Evolutionary conservation across 441 rosid species (phyloP).

Genomic region (Aleurites moluccanus): DNA sequence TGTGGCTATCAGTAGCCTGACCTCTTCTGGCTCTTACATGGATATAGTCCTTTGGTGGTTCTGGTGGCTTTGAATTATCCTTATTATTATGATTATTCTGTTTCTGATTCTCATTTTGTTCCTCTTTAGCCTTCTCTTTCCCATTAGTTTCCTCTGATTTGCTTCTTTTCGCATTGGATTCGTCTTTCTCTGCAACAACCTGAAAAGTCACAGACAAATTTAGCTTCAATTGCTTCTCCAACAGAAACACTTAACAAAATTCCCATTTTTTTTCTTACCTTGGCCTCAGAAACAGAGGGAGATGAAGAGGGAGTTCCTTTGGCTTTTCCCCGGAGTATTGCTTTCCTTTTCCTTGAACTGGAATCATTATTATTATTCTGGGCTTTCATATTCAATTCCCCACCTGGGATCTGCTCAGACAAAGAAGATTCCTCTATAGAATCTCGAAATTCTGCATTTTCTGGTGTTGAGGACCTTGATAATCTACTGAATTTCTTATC

Average conservation of each 20-base stretch:
- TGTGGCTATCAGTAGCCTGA: constrained; percentile 93
- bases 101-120: constrained; percentile 32
- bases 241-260: neutral
- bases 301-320: constrained; percentile 46
- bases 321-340: constrained; percentile 42
- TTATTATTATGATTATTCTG: constrained; percentile 29
- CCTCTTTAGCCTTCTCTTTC: constrained; percentile 30
- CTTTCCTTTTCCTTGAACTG: constrained; percentile 63
- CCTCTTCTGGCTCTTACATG: constrained; percentile 97
- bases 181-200: constrained; percentile 47
- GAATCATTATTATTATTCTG: constrained; percentile 33
- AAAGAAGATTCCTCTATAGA: constrained; percentile 54
- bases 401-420: constrained; percentile 46
- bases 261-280: constrained; percentile 33
- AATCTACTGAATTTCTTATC: constrained; percentile 25
- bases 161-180: constrained; percentile 48
- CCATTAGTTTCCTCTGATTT: constrained; percentile 47
- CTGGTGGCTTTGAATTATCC: constrained; percentile 46
- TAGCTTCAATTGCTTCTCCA: constrained; percentile 1
- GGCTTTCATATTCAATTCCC: constrained; percentile 27
- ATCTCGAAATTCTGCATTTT: constrained; percentile 35
- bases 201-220: constrained; percentile 24
- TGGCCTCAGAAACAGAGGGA: constrained; percentile 43
- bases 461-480: constrained; percentile 30
- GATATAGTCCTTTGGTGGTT: constrained; percentile 78